A percentile compares a stretch with the other conserved stretches of the same genome.
Conservation (phyloP, 352 stramenopile genomes). For the Pythium folliculosum region DNA sequence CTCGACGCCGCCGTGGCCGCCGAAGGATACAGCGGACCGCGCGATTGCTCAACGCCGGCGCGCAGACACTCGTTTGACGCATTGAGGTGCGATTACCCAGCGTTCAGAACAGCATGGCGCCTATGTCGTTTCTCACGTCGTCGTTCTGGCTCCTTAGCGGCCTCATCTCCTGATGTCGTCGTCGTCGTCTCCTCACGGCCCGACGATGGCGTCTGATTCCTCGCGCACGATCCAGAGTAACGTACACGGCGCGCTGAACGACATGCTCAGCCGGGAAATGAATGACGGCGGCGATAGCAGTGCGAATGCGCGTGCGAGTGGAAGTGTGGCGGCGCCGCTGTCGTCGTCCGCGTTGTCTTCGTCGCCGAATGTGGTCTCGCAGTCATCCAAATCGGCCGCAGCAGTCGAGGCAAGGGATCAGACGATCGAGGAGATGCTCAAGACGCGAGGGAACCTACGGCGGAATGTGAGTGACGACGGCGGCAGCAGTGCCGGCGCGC, state of each 20-base stretch:
- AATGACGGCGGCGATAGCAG: neutral
- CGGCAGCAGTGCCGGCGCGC: neutral
- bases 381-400: neutral
- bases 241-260: conserved; percentile 9
- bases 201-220: neutral
- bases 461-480: conserved; percentile 16
- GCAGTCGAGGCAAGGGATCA: conserved; percentile 9
- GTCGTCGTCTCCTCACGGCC: conserved; percentile 15
- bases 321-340: conserved; percentile 6
- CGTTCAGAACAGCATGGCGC: conserved; percentile 37
- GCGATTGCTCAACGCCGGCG: conserved; percentile 1
- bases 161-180: no score
- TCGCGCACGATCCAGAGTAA: conserved; percentile 14
- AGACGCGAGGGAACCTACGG: conserved; percentile 12
- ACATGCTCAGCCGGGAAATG: conserved; percentile 21
- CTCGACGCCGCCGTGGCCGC: no score
- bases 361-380: conserved; percentile 8
- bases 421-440: conserved; percentile 20
- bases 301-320: neutral
- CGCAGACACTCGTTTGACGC: neutral
- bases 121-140: conserved; percentile 58
- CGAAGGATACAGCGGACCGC: neutral
- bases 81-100: conserved; percentile 14
- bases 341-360: conserved; percentile 22
- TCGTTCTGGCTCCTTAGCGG: conserved; percentile 9